Conservation (phyloP, 768 basidiomycete species). For the Suillus weaverae region DNA sequence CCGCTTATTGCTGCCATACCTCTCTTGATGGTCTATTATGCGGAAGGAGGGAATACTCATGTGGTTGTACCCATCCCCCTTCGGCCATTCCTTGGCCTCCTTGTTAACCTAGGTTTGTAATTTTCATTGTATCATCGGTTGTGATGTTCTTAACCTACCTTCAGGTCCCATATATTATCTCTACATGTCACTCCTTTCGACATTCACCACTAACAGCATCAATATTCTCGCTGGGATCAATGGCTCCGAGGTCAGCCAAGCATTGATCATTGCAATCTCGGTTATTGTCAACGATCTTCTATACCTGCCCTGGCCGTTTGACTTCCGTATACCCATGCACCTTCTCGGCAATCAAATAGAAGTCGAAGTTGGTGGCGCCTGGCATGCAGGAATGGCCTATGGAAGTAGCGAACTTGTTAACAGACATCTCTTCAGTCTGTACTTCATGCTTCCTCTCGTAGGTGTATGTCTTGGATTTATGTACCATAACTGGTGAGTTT, state of each 20-base stretch:
- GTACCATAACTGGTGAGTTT: constrained; percentile 90
- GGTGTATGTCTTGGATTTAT: constrained; percentile 89
- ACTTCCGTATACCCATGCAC: constrained; percentile 70
- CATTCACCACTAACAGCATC: constrained; percentile 96
- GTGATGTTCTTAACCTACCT: constrained; percentile 8
- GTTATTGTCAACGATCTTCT: constrained; percentile 90
- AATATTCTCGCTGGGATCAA: constrained; percentile 99
- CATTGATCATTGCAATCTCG: constrained; percentile 87
- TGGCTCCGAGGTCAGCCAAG: constrained; percentile 93
- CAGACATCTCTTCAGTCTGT: constrained; percentile 92
- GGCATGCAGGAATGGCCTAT: constrained; percentile 82
- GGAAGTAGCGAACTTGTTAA: constrained; percentile 87
- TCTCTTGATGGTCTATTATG: constrained; percentile 93
- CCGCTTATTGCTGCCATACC: constrained; percentile 96
- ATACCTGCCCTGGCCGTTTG: constrained; percentile 87
- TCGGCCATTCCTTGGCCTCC: constrained; percentile 66
- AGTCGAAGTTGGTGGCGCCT: constrained; percentile 74
- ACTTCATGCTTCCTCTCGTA: constrained; percentile 95
- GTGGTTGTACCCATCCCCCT: constrained; percentile 90
- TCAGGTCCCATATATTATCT: constrained; percentile 92
- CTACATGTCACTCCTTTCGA: constrained; percentile 95
- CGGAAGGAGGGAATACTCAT: constrained; percentile 89
- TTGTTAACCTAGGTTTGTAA: constrained; percentile 83
- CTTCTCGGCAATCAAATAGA: constrained; percentile 66
- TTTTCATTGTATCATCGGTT: background rate